A percentile compares a stretch with the other conserved stretches of the same genome.
phyloP scores from a whole-genome alignment of 2,329 filamentous ascomycete genomes.

The Trichophyton rubrum region DNA sequence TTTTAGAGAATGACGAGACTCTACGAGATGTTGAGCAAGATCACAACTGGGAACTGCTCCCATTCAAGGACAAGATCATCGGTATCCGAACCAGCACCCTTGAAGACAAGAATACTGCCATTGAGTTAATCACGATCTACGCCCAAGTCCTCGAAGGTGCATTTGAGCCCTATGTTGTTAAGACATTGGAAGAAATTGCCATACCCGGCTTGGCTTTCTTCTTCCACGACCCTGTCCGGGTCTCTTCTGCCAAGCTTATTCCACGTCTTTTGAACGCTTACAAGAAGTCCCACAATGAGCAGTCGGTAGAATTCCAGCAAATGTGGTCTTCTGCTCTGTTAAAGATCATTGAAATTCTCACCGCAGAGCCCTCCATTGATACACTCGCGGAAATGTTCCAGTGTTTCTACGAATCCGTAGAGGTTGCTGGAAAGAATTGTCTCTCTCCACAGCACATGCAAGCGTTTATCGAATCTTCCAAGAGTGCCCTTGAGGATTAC shows the following conservation, averaged over 20 bases:
- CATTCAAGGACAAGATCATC: constrained; percentile 94
- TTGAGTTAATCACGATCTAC: constrained; percentile 93
- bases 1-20: constrained; percentile 89
- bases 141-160: constrained; percentile 86
- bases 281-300: constrained; percentile 76
- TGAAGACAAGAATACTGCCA: constrained; percentile 99
- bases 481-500: constrained; percentile 82
- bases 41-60: constrained; percentile 94
- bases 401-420: constrained; percentile 97
- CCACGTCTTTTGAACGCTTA: constrained; percentile 87
- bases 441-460: constrained; percentile 68
- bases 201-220: constrained; percentile 92
- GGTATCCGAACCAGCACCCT: constrained; percentile 94
- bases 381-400: constrained; percentile 98
- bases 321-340: constrained; percentile 78
- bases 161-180: constrained; percentile 81
- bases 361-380: constrained; percentile 87
- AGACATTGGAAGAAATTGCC: constrained; percentile 94
- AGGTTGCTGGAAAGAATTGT: constrained; percentile 79
- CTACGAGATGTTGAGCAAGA: constrained; percentile 86
- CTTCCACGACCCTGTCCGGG: constrained; percentile 95
- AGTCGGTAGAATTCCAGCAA: constrained; percentile 64
- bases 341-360: constrained; percentile 85
- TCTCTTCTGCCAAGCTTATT: constrained; percentile 87
- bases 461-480: constrained; percentile 74